Percentiles rank a stretch among this genome's conserved stretches.
phyloP scores from a whole-genome alignment of 2,329 filamentous ascomycete species.

The Colletotrichum plurivorum region DNA sequence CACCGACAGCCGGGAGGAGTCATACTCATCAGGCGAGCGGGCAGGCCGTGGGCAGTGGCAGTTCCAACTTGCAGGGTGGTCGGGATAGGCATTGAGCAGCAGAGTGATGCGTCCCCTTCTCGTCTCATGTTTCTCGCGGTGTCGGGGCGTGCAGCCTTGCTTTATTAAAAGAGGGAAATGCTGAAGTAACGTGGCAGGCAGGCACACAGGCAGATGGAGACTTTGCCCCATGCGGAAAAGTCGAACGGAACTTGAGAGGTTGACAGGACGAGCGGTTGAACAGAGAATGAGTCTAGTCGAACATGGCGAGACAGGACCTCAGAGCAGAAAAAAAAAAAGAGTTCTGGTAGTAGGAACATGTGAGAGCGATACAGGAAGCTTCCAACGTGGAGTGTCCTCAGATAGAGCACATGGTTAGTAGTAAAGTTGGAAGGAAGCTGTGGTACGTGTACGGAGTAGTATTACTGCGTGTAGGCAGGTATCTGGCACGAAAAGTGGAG shows the following conservation, averaged over 20 bases:
- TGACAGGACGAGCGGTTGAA: slow-evolving; percentile 24
- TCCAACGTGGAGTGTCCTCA: not conserved
- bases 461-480: too few relatives aligned
- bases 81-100: slow-evolving; percentile 33
- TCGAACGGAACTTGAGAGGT: slow-evolving; percentile 27
- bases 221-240: slow-evolving; percentile 37
- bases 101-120: slow-evolving; percentile 26
- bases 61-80: slow-evolving; percentile 13
- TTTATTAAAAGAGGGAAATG: slow-evolving; percentile 37
- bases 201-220: slow-evolving; percentile 23
- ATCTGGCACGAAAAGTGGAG: slow-evolving; percentile 8
- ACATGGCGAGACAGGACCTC: not conserved
- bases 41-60: not conserved
- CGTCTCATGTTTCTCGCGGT: slow-evolving; percentile 33
- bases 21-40: slow-evolving; percentile 7
- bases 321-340: not conserved
- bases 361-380: not conserved
- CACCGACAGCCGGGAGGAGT: not conserved
- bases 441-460: slow-evolving; percentile 2
- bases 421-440: slow-evolving; percentile 5
- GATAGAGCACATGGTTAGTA: not conserved
- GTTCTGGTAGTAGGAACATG: too few relatives aligned
- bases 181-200: slow-evolving; percentile 36
- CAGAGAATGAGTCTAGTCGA: not conserved
- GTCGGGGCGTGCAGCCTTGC: slow-evolving; percentile 37